A percentile compares a stretch with the other conserved stretches of the same genome.
These are phyloP conservation scores for Colletotrichum coccodes DNA, from an alignment of 2,329 filamentous ascomycete species.

Conservation along the genomic window DNA sequence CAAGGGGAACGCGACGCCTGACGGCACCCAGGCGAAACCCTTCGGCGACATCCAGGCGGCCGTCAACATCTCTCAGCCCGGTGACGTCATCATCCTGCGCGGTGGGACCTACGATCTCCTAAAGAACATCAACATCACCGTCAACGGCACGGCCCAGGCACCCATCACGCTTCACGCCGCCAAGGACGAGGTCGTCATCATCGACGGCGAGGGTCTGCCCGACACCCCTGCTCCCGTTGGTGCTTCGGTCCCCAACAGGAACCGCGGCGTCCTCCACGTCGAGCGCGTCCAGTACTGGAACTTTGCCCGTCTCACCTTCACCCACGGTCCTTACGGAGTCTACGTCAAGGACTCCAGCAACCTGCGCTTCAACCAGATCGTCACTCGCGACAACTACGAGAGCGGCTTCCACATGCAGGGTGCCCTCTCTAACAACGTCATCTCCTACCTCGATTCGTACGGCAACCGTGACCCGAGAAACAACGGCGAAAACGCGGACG, in stretches of 20 bases:
- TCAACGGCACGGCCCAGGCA: conserved; percentile 49
- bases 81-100: conserved; percentile 49
- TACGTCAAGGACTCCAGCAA: conserved; percentile 47
- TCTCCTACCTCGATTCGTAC: conserved; percentile 50
- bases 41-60: conserved; percentile 58
- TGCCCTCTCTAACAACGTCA: conserved; percentile 40
- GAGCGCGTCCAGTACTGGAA: conserved; percentile 43
- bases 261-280: conserved; percentile 59
- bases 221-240: conserved; percentile 53
- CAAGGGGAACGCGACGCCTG: conserved; percentile 47
- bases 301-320: conserved; percentile 50
- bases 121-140: conserved; percentile 58
- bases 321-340: conserved; percentile 48
- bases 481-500: conserved; percentile 57
- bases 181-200: conserved; percentile 52
- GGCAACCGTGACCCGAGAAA: conserved; percentile 53
- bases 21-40: conserved; percentile 51
- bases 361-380: conserved; percentile 47
- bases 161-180: conserved; percentile 56
- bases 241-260: conserved; percentile 48
- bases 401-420: conserved; percentile 47
- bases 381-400: conserved; percentile 50
- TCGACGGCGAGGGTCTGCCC: conserved; percentile 53
- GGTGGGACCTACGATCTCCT: conserved; percentile 52
- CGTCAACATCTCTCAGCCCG: conserved; percentile 54